Conservation (phyloP, 768 basidiomycete genomes). For the Mycena amicta region DNA sequence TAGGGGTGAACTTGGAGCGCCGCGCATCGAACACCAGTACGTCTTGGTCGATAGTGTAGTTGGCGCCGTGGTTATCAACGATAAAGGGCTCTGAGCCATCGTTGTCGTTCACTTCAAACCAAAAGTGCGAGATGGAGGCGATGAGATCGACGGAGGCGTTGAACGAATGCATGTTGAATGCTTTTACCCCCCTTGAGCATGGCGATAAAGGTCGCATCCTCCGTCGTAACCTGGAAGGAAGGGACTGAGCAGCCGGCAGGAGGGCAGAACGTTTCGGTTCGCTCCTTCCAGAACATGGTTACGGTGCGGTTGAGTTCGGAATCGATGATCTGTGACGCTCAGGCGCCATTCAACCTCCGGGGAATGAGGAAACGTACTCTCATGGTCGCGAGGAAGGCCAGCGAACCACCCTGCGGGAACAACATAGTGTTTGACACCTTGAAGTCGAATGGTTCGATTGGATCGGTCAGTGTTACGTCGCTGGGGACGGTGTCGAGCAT, state of each 20-base stretch:
- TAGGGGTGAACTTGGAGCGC: not conserved
- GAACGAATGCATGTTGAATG: not conserved
- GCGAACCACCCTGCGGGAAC: too few species aligned
- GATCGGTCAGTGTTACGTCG: constrained; percentile 14
- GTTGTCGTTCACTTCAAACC: too few species aligned
- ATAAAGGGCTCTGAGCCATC: not conserved
- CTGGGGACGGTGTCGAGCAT: constrained; percentile 23
- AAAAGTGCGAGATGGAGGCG: too few species aligned
- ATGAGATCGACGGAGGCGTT: not conserved
- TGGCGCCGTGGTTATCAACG: constrained; percentile 2
- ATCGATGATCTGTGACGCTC: not conserved
- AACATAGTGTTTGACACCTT: too few species aligned
- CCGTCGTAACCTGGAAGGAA: too few species aligned
- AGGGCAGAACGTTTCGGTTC: too few species aligned
- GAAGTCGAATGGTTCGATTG: too few species aligned
- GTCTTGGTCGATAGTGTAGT: constrained; percentile 3
- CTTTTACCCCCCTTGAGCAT: not conserved
- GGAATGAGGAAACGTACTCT: too few species aligned
- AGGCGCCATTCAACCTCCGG: too few species aligned
- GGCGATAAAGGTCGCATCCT: not conserved
- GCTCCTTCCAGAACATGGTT: constrained; percentile 3
- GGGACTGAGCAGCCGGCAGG: too few species aligned
- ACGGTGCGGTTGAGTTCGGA: not conserved
- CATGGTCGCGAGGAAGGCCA: constrained; percentile 6
- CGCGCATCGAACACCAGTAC: not conserved